Evolutionary conservation across 1,284 basidiomycete species (phyloP), one percentile per base, ranked within the genome.

Genomic region (Limonomyces culmigenus): DNA sequence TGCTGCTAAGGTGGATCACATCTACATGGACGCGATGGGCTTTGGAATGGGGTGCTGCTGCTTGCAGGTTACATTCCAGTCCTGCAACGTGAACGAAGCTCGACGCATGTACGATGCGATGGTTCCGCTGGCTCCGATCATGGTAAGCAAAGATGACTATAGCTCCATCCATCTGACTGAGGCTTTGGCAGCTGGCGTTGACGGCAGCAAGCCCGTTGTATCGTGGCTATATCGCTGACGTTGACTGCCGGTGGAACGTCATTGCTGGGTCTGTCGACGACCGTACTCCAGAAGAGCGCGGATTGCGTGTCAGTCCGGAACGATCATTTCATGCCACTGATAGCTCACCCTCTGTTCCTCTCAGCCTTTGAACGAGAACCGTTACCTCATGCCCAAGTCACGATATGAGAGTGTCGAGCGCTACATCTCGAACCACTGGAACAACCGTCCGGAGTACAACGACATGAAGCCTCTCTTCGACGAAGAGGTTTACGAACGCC

Each of bases 41-140:
- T 99, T 99, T 55, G 95, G 95, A 32, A 98, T 97, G 93, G 95
- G 95, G 3, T 97, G 93, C 50, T 95, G 88, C 51, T 98, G 95
- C 57, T 63, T 99, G 35, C 95, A 99, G 52, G 70, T 98, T 44
- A 99, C 95, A 3, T 96, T 98, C 62, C 95, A 99, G 55, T 84
- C 91, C 0, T 93, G 85, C 56, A 88, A 89, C 54, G 76, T 98
- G 19, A 65, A 71, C 30, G 91, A 98, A 54, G 93, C 95, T 4
- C 69, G 89, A 46, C 66, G 81, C 35, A 73, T 97, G 52, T 98
- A 99, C 53, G 95, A 99, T 54, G 86, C 86, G 17, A 65, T 98
- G 33, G 77, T 95, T 15, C 95, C 95, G 3, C 63, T 98, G 17
- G 89, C 87, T 2, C 95, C 95, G 1, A 84, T 99, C 42, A 74